These are phyloP conservation scores for Rossbeevera mucosa DNA, from an alignment of 768 basidiomycete genomes.

Conservation along the genomic window DNA sequence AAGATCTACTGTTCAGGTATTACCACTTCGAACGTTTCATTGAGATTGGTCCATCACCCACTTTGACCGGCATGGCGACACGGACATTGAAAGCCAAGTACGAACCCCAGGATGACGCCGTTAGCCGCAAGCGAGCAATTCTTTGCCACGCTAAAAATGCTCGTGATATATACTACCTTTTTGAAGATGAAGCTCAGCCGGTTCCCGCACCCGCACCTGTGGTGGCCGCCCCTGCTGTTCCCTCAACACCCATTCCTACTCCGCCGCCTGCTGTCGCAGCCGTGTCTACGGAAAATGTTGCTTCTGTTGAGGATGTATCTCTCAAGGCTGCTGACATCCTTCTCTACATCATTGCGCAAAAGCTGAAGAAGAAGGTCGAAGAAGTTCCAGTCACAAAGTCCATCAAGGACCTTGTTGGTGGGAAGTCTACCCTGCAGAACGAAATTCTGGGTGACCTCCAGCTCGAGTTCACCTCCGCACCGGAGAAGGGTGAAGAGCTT, in stretches of 20 bases:
- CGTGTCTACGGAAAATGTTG: slow-evolving; percentile 57
- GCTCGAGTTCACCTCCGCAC: slow-evolving; percentile 89
- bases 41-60: slow-evolving; percentile 95
- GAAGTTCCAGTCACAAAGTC: slow-evolving; percentile 90
- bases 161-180: slow-evolving; percentile 97
- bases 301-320: slow-evolving; percentile 83
- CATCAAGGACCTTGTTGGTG: slow-evolving; percentile 97
- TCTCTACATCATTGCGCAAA: slow-evolving; percentile 88
- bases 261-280: slow-evolving; percentile 40
- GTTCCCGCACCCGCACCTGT: slow-evolving; percentile 31
- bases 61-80: slow-evolving; percentile 90
- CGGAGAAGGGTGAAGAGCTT: slow-evolving; percentile 97
- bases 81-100: slow-evolving; percentile 92
- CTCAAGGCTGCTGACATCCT: slow-evolving; percentile 89
- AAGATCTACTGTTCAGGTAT: slow-evolving; percentile 84
- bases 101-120: slow-evolving; percentile 82
- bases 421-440: slow-evolving; percentile 98
- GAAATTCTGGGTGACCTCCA: slow-evolving; percentile 97
- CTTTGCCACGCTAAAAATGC: slow-evolving; percentile 92
- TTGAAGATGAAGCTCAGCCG: slow-evolving; percentile 72
- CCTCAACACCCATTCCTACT: slow-evolving; percentile 39
- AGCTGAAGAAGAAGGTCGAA: slow-evolving; percentile 90
- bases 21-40: slow-evolving; percentile 91
- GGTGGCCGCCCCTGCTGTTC: slow-evolving; percentile 33
- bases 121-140: slow-evolving; percentile 72